phyloP scores from a whole-genome alignment of 768 basidiomycete genomes.

The Trametes coccinea region DNA sequence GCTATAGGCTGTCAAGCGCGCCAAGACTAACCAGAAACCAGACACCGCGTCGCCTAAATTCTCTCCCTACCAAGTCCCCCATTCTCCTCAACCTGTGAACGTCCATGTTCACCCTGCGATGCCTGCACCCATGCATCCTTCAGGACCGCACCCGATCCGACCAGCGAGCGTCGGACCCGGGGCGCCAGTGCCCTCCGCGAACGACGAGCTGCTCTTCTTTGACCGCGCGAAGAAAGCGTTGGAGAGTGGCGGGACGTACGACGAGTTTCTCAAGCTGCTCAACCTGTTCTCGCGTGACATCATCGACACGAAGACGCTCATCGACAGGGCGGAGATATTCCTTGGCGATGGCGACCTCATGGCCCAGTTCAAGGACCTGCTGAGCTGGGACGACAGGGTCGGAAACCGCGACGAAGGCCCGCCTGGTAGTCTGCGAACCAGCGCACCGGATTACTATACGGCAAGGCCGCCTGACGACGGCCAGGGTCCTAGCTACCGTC shows the following conservation, averaged over 20 bases:
- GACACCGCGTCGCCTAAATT: slow-evolving; percentile 53
- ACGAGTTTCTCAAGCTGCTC: slow-evolving; percentile 93
- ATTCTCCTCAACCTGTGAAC: slow-evolving; percentile 33
- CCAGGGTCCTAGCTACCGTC: slow-evolving; percentile 93
- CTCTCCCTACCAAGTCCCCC: slow-evolving; percentile 43
- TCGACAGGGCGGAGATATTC: slow-evolving; percentile 80
- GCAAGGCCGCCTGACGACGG: slow-evolving; percentile 81
- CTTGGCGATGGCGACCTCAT: slow-evolving; percentile 81
- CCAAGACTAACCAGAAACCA: slow-evolving; percentile 59
- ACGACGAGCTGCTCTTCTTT: slow-evolving; percentile 90
- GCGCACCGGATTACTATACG: slow-evolving; percentile 73
- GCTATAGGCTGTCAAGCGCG: slow-evolving; percentile 55
- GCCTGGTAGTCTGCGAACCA: slow-evolving; percentile 74
- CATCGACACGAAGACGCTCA: slow-evolving; percentile 79
- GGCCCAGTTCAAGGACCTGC: slow-evolving; percentile 80
- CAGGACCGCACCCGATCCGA: slow-evolving; percentile 20
- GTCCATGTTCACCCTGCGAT: slow-evolving; percentile 25
- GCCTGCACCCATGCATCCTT: slow-evolving; percentile 32
- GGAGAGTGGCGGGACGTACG: slow-evolving; percentile 75
- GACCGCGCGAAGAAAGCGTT: slow-evolving; percentile 85
- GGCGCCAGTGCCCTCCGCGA: slow-evolving; percentile 20
- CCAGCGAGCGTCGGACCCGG: slow-evolving; percentile 12
- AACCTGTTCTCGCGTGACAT: slow-evolving; percentile 90
- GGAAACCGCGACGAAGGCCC: slow-evolving; percentile 68
- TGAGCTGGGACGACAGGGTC: slow-evolving; percentile 73